Conservation (phyloP, 139 green algal species). For the Yamagishiella unicocca region DNA sequence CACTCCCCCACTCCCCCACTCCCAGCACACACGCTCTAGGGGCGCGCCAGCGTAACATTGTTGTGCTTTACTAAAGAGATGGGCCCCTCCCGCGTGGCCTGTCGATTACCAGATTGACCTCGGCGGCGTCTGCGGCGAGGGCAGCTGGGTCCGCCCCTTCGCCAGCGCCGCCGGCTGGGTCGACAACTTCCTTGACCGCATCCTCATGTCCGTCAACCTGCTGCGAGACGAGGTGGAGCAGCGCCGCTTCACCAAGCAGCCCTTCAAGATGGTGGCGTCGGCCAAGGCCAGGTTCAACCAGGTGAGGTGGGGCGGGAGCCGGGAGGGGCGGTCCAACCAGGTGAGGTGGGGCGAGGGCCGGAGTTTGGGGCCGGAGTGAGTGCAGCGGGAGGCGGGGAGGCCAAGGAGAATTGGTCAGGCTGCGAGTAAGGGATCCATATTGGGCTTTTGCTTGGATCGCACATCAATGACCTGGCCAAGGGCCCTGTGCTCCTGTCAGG, state of each 20-base stretch:
- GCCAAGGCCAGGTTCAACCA: conserved; percentile 17
- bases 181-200: conserved; percentile 63
- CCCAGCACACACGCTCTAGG: too few relatives aligned
- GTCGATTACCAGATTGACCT: conserved; percentile 30
- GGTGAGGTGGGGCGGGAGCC: not conserved
- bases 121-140: not conserved
- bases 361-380: not conserved
- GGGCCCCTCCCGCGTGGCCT: not conserved
- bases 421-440: too few relatives aligned
- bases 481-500: too few relatives aligned
- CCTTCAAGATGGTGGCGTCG: conserved; percentile 26
- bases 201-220: conserved; percentile 59
- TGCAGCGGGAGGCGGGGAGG: not conserved
- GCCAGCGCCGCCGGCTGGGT: conserved; percentile 48
- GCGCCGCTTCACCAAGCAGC: conserved; percentile 45
- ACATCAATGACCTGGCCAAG: too few relatives aligned
- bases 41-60: too few relatives aligned
- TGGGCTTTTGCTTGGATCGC: too few relatives aligned
- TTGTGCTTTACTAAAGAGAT: too few relatives aligned
- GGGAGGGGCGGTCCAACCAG: too few relatives aligned
- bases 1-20: too few relatives aligned
- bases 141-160: conserved; percentile 14
- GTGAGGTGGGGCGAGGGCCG: not conserved
- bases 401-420: not conserved
- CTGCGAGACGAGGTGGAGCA: conserved; percentile 61